These are phyloP conservation scores for Aspergillus udagawae DNA, from an alignment of 2,329 filamentous ascomycete species.

Conservation along the genomic window DNA sequence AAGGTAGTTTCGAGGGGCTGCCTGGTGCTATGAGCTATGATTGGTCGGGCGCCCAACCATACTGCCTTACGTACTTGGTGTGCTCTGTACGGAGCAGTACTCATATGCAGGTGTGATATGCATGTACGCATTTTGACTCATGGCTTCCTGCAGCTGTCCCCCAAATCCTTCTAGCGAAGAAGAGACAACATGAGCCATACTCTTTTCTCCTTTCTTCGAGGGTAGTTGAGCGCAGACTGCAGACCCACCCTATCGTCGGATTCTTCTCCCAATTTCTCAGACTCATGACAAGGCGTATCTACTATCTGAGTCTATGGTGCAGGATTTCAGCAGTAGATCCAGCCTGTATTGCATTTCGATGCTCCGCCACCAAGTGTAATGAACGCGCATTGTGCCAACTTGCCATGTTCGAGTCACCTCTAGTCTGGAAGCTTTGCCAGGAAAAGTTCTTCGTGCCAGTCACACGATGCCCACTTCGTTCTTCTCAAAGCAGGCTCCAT, in stretches of 20 bases:
- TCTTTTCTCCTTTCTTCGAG: not conserved
- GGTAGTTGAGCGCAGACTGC: not conserved
- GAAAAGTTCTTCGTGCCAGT: not conserved
- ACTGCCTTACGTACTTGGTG: too few relatives aligned
- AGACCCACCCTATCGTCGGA: not conserved
- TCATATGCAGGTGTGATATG: not conserved
- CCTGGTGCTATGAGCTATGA: too few relatives aligned
- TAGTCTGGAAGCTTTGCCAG: not conserved
- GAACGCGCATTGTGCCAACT: not conserved
- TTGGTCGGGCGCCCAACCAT: too few relatives aligned
- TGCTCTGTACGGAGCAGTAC: not conserved
- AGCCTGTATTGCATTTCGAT: not conserved
- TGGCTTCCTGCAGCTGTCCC: not conserved
- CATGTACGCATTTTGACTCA: not conserved
- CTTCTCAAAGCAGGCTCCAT: not conserved
- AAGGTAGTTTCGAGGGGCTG: not conserved
- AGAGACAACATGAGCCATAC: not conserved
- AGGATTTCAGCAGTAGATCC: not conserved
- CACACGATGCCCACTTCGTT: not conserved
- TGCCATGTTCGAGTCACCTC: not conserved
- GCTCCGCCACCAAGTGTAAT: not conserved
- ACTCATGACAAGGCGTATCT: not conserved
- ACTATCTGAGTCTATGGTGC: not conserved
- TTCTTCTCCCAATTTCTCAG: not conserved
- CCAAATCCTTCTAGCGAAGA: not conserved